Percentiles rank a stretch among this genome's conserved stretches.
Conservation (phyloP, 1,284 basidiomycete species). For the Tylopilus microsporus region DNA sequence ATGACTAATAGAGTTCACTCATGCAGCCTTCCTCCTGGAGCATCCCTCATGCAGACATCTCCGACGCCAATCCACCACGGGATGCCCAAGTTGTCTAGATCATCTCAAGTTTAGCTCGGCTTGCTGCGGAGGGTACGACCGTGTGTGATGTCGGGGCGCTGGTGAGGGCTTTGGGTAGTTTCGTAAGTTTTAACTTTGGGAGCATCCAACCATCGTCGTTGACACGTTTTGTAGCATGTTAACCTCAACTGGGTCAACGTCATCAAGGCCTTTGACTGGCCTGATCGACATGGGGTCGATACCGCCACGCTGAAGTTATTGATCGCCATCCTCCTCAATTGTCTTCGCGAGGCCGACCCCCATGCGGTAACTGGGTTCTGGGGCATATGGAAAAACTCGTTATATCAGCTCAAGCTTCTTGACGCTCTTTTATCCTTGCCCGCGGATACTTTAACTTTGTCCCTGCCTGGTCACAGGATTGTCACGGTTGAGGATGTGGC, state of each 20-base stretch:
- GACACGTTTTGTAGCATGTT: conserved; percentile 43
- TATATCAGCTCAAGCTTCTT: conserved; percentile 83
- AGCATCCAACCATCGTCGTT: conserved; percentile 10
- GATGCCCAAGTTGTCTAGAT: conserved; percentile 68
- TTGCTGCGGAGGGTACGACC: conserved; percentile 64
- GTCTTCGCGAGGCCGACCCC: conserved; percentile 62
- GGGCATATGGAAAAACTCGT: conserved; percentile 78
- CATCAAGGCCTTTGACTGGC: conserved; percentile 73
- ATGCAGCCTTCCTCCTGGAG: conserved; percentile 57
- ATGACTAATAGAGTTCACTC: conserved; percentile 15
- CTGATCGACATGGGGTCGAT: conserved; percentile 74
- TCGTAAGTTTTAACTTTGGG: conserved; percentile 46
- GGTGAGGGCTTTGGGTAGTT: conserved; percentile 62
- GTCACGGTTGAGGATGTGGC: conserved; percentile 85
- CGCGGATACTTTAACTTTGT: conserved; percentile 85
- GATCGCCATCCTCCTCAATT: conserved; percentile 73
- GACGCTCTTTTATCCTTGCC: conserved; percentile 85
- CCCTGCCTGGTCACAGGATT: conserved; percentile 73
- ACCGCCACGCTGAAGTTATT: conserved; percentile 77
- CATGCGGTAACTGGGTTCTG: conserved; percentile 80
- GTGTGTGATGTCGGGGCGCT: conserved; percentile 76
- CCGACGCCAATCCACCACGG: conserved; percentile 62
- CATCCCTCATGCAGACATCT: conserved; percentile 66
- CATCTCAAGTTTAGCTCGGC: conserved; percentile 57
- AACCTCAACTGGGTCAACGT: conserved; percentile 75